Evolutionary conservation across 495 filamentous ascomycete genomes (phyloP).

Genomic region (Penicillium fimorum): DNA sequence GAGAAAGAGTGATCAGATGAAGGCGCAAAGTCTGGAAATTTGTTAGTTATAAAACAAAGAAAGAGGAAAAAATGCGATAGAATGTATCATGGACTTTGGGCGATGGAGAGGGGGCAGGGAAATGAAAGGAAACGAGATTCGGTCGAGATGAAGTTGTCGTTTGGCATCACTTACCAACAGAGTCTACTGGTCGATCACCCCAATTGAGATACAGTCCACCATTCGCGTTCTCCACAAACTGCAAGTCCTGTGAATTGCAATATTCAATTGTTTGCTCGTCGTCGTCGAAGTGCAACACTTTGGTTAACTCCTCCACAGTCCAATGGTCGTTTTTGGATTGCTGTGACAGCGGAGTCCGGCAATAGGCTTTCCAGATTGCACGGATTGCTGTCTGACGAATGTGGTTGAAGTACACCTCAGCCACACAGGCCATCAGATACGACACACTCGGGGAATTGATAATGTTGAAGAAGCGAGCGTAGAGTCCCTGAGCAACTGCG

Average conservation of each 20-base stretch:
- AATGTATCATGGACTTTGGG: background rate
- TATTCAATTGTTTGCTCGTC: conserved; percentile 68
- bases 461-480: conserved; percentile 70
- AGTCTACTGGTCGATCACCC: conserved; percentile 43
- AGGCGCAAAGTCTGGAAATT: conserved; percentile 37
- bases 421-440: conserved; percentile 91
- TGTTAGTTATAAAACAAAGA: background rate
- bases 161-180: conserved; percentile 37
- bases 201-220: conserved; percentile 54
- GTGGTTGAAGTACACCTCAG: conserved; percentile 83
- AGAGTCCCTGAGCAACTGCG: conserved; percentile 61
- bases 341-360: conserved; percentile 55
- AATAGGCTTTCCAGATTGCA: conserved; percentile 60
- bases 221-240: conserved; percentile 52
- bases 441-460: conserved; percentile 68
- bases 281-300: conserved; percentile 70
- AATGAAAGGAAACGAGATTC: background rate
- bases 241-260: conserved; percentile 64
- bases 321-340: conserved; percentile 74
- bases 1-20: conserved; percentile 53
- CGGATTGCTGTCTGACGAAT: conserved; percentile 76
- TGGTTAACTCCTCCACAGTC: conserved; percentile 63
- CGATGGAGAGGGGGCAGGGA: background rate
- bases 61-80: background rate
- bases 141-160: conserved; percentile 7